Evolutionary conservation across 1,284 basidiomycete genomes (phyloP).

Genomic region (Moniliophthora roreri): DNA sequence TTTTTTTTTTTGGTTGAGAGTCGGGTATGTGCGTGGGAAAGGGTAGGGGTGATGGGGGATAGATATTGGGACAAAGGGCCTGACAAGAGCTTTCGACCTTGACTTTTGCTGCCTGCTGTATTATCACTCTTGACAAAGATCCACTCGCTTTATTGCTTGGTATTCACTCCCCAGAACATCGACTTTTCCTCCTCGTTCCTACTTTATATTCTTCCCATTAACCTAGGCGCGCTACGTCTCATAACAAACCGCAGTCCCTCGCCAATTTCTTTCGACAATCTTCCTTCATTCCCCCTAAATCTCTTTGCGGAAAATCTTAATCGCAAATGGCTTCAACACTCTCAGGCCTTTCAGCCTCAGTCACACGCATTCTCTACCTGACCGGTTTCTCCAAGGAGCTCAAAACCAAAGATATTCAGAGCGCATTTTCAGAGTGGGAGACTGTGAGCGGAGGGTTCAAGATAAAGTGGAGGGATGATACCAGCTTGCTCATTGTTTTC

Average conservation of each 20-base stretch:
- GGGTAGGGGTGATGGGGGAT: background rate
- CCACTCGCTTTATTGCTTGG: constrained; percentile 5
- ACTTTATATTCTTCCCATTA: constrained; percentile 20
- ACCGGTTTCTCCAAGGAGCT: constrained; percentile 92
- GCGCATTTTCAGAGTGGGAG: constrained; percentile 90
- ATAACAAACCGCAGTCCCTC: background rate
- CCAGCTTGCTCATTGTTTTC: constrained; percentile 94
- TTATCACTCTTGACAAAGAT: constrained; percentile 7
- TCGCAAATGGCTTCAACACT: constrained; percentile 57
- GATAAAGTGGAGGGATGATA: constrained; percentile 99
- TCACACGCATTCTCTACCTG: constrained; percentile 92
- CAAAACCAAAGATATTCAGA: constrained; percentile 96
- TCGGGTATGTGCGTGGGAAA: too few species aligned
- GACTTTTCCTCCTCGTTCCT: constrained; percentile 14
- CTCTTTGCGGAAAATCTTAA: constrained; percentile 11
- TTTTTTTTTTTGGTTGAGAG: too few species aligned
- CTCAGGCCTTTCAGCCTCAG: constrained; percentile 85
- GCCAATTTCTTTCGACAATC: constrained; percentile 13
- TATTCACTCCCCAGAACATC: constrained; percentile 3
- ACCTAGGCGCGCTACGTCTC: constrained; percentile 6
- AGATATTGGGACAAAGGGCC: background rate
- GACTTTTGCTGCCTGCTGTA: background rate
- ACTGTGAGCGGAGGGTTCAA: constrained; percentile 88
- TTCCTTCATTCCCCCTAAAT: background rate
- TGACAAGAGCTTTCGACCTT: background rate